phyloP scores from a whole-genome alignment of 192 early-diverging fungal species.

The Backusella mclennaniae region DNA sequence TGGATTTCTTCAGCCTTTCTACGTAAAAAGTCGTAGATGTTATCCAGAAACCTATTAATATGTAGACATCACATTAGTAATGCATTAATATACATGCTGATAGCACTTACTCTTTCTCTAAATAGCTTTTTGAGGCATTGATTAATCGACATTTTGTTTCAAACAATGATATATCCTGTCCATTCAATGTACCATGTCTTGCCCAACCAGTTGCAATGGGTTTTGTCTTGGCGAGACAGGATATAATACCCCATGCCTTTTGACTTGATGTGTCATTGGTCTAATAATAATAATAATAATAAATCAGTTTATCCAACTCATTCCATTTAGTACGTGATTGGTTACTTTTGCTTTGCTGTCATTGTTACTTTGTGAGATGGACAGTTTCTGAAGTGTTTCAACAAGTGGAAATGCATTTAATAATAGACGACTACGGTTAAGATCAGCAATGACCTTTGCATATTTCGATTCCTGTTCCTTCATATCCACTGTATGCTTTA shows the following conservation, averaged over 20 bases:
- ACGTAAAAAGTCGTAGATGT: conserved; percentile 5
- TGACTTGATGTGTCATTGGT: neutral
- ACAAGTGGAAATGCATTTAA: neutral
- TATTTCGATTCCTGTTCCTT: neutral
- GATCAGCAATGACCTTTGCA: neutral
- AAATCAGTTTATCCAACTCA: neutral
- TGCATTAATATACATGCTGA: neutral
- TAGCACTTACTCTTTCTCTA: conserved; percentile 22
- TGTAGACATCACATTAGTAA: neutral
- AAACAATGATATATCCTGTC: neutral
- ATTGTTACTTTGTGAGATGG: neutral
- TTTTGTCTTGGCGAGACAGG: neutral
- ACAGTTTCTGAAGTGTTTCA: neutral
- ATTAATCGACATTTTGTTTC: conserved; percentile 4
- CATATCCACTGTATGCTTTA: neutral
- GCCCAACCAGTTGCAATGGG: neutral
- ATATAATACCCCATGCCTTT: conserved; percentile 4
- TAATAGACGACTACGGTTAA: neutral
- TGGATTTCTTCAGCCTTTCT: neutral
- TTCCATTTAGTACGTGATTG: no score
- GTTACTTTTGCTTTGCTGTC: neutral
- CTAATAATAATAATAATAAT: neutral
- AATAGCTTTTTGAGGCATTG: conserved; percentile 1
- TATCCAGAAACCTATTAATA: neutral
- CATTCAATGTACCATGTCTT: neutral